These are phyloP conservation scores for Moricandia moricandioides DNA, from an alignment of 345 rosid species.

Conservation along the genomic window DNA sequence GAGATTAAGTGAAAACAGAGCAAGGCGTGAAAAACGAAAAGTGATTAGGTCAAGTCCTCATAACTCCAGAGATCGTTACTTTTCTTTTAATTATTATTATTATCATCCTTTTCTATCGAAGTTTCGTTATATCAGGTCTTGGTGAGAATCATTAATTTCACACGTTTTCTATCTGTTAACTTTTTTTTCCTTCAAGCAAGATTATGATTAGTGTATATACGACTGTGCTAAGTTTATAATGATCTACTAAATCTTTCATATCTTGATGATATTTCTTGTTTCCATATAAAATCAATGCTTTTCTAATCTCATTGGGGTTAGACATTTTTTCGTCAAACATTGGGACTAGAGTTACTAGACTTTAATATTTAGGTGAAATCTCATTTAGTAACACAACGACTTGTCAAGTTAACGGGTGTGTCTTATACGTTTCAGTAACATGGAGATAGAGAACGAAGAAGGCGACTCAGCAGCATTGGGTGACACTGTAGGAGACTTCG, in stretches of 20 bases:
- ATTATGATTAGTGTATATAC: neutral
- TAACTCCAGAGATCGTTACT: neutral
- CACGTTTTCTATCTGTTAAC: neutral
- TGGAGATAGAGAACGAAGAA: slow-evolving; percentile 28
- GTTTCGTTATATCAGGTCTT: neutral
- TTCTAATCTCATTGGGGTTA: neutral
- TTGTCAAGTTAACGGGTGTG: neutral
- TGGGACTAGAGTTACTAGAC: neutral
- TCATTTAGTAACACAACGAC: slow-evolving; percentile 6
- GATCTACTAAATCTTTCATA: neutral
- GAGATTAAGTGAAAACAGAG: slow-evolving; percentile 32
- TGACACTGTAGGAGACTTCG: slow-evolving; percentile 57
- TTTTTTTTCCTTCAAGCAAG: neutral
- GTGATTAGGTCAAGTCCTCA: slow-evolving; percentile 35
- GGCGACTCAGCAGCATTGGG: neutral
- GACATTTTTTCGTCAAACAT: neutral
- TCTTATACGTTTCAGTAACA: slow-evolving; percentile 20
- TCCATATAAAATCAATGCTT: neutral
- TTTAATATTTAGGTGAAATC: slow-evolving; percentile 17
- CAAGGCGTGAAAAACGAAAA: slow-evolving; percentile 20
- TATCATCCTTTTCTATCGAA: neutral
- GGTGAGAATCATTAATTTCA: neutral
- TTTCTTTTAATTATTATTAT: neutral
- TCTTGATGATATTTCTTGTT: neutral
- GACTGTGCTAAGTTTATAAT: neutral